A percentile compares a stretch with the other conserved stretches of the same genome.
Conservation (phyloP, 257 asterid species). For the Salvia hispanica region DNA sequence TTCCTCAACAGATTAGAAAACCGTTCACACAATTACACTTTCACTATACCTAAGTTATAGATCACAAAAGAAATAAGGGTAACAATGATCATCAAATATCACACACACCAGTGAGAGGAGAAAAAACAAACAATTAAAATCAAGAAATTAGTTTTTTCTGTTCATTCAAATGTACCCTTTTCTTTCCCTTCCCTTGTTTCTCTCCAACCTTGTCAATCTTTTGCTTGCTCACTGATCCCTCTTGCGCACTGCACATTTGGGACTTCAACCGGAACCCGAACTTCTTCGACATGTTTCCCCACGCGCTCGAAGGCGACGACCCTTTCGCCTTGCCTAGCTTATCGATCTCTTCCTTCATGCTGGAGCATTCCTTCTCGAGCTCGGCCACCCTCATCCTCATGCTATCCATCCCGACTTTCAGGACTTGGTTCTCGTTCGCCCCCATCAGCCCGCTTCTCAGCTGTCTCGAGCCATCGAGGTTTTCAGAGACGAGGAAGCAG, state of each 20-base stretch:
- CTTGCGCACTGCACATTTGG: conserved; percentile 97
- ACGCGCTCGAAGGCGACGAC: conserved; percentile 39
- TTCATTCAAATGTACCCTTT: conserved; percentile 45
- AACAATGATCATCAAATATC: conserved; percentile 14
- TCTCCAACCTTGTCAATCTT: conserved; percentile 59
- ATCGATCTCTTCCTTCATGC: conserved; percentile 82
- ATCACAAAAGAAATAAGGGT: neutral
- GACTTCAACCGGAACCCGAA: conserved; percentile 80
- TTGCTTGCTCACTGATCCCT: conserved; percentile 86
- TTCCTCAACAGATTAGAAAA: conserved; percentile 28
- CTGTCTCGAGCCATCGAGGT: conserved; percentile 89
- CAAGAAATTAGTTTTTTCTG: conserved; percentile 14
- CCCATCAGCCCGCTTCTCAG: conserved; percentile 78
- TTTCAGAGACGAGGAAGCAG: conserved; percentile 90
- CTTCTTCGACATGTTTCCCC: conserved; percentile 81
- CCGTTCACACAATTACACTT: conserved; percentile 38
- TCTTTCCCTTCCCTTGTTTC: conserved; percentile 56
- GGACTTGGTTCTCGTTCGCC: conserved; percentile 86
- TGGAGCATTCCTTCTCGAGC: conserved; percentile 90
- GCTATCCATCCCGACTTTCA: conserved; percentile 96
- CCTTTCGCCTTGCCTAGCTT: conserved; percentile 74
- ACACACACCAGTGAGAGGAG: conserved; percentile 26
- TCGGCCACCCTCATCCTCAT: conserved; percentile 90
- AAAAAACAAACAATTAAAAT: conserved; percentile 14
- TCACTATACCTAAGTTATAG: conserved; percentile 39